Conservation (phyloP, 106 monocot species). For the Apostasia shenzhenica region DNA sequence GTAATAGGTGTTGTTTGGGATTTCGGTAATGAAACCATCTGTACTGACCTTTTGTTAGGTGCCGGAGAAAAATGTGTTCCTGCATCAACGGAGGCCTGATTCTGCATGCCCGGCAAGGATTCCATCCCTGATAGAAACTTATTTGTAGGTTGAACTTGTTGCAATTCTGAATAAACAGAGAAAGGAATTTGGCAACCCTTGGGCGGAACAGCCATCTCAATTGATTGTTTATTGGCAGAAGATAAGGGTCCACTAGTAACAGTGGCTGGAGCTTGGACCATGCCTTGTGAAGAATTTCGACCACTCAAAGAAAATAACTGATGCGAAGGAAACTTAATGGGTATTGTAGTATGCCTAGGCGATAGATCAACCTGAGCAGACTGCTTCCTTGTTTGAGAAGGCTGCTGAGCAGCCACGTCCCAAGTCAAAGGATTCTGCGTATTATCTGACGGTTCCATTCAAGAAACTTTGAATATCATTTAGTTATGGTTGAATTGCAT, state of each 20-base stretch:
- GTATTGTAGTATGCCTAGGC: conserved; percentile 14
- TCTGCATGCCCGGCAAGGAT: conserved; percentile 10
- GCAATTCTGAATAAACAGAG: conserved; percentile 10
- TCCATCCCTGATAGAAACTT: conserved; percentile 5
- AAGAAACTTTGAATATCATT: too few relatives aligned
- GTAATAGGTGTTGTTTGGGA: conserved; percentile 10
- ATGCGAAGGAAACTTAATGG: conserved; percentile 24
- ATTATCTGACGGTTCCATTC: conserved; percentile 27
- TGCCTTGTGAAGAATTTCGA: conserved; percentile 10
- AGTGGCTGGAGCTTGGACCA: conserved; percentile 9
- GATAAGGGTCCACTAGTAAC: conserved; percentile 12
- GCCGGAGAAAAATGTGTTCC: conserved; percentile 12
- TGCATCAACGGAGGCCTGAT: conserved; percentile 11
- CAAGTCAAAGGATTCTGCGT: conserved; percentile 20
- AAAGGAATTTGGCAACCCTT: conserved; percentile 7
- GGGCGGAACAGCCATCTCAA: conserved; percentile 14
- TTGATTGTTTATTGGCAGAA: conserved; percentile 17
- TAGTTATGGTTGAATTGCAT: too few relatives aligned
- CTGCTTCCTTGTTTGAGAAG: conserved; percentile 29
- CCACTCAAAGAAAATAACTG: conserved; percentile 14
- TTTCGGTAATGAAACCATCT: conserved; percentile 33
- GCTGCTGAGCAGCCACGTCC: conserved; percentile 14
- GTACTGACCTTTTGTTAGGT: conserved; percentile 27
- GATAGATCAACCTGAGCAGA: conserved; percentile 26
- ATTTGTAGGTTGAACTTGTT: conserved; percentile 11